phyloP scores from a whole-genome alignment of 306 rosid species.

The Calophaca sinica region DNA sequence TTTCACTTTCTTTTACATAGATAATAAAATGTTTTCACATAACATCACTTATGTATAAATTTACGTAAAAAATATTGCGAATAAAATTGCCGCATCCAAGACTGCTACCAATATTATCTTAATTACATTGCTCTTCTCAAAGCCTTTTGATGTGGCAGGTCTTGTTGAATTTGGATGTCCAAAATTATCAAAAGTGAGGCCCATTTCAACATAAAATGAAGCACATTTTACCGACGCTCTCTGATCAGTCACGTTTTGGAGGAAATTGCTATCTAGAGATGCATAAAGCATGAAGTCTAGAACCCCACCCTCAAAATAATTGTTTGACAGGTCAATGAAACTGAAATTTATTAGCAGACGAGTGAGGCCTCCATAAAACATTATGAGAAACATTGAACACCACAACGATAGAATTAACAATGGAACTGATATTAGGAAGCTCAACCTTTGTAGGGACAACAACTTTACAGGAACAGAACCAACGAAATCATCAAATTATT shows the following conservation, averaged over 20 bases:
- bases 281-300: slow-evolving; percentile 54
- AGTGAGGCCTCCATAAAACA: slow-evolving; percentile 69
- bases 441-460: too few species aligned
- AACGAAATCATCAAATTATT: too few species aligned
- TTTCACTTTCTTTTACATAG: too few species aligned
- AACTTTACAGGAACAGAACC: too few species aligned
- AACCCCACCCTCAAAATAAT: slow-evolving; percentile 74
- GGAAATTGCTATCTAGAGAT: slow-evolving; percentile 68
- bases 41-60: too few species aligned
- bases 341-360: slow-evolving; percentile 57
- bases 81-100: slow-evolving; percentile 66
- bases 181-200: slow-evolving; percentile 67
- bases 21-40: too few species aligned
- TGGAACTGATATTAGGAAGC: slow-evolving; percentile 63
- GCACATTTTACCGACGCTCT: slow-evolving; percentile 59
- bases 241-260: slow-evolving; percentile 64
- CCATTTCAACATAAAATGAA: slow-evolving; percentile 69
- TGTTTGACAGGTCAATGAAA: slow-evolving; percentile 68
- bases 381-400: slow-evolving; percentile 68
- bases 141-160: slow-evolving; percentile 43
- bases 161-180: slow-evolving; percentile 57
- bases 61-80: slow-evolving; percentile 33
- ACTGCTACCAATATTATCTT: slow-evolving; percentile 70
- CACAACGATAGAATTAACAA: slow-evolving; percentile 45
- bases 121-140: slow-evolving; percentile 61